Evolutionary conservation across 2,329 filamentous ascomycete species (phyloP), one percentile per base, ranked within the genome.

Genomic region (Trichoderma sp.): DNA sequence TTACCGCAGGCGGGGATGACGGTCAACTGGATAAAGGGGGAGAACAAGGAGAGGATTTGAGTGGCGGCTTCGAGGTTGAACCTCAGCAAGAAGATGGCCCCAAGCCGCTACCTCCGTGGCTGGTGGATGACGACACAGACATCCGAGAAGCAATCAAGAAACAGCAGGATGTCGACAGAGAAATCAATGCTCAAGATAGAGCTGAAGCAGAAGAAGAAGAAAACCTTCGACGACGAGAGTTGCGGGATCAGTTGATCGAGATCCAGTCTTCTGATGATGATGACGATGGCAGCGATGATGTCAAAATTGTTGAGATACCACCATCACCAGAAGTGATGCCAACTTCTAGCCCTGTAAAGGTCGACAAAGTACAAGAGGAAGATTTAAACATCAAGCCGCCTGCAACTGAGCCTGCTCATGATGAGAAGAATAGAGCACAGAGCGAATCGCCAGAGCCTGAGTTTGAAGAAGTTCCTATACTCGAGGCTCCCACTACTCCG

Each of bases 61-160:
- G 87, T 42, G 90, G 90, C 25, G 91, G 90, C 0, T 92, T 93
- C 73, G 85, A 90, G 66, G 86, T 82, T 70, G 82, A 84, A 25
- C 67, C 72, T 4, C 74, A 77, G 10, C 74, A 76, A 72, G 74
- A 83, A 70, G 76, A 83, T 76, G 78, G 76, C 4, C 81, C 85
- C 1, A 83, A 81, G n/a, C 89, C 90, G 0, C 75, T 94, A 8
- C 92, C 92, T 1, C 92, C 92, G 0, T 95, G 92, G 92, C 85
- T 95, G 74, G 80, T 81, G 2, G 86, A 88, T 70, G 86, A 88
- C 69, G 86, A 88, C 6, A 83, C 84, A 2, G 91, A 93, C 68
- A 88, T 94, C 35, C 84, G 90, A 69, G 84, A 89, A 59, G 84
- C 85, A 29, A 78, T 89, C 69, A 86, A 85, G 72, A 84, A 87